Conservation (phyloP, 257 asterid genomes). For the Jaltomata sinuosa region DNA sequence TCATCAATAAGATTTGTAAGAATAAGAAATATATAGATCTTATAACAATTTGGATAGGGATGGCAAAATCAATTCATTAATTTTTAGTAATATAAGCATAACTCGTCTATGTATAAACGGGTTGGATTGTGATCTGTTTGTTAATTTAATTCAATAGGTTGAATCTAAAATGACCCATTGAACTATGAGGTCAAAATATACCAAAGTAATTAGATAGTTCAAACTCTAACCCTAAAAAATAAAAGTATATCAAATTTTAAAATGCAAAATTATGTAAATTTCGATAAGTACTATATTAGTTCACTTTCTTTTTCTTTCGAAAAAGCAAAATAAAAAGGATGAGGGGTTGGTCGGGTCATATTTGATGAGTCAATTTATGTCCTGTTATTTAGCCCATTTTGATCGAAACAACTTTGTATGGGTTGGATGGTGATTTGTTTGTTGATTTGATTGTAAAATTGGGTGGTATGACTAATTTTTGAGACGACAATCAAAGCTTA, state of each 20-base stretch:
- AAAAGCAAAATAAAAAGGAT: not conserved
- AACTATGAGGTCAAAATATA: no score
- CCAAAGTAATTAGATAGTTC: no score
- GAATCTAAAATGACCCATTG: not conserved
- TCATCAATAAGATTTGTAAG: no score
- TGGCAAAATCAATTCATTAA: not conserved
- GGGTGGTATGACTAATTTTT: not conserved
- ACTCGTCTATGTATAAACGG: fast-evolving
- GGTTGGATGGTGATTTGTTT: not conserved
- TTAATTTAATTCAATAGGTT: not conserved
- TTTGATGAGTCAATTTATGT: not conserved
- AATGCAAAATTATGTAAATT: no score
- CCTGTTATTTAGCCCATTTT: not conserved
- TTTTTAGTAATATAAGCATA: not conserved
- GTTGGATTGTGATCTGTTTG: not conserved
- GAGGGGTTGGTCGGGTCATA: not conserved
- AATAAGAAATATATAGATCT: no score
- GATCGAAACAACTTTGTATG: not conserved
- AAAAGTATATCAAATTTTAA: no score
- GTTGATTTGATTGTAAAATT: not conserved
- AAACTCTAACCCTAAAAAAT: not conserved
- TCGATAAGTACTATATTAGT: no score
- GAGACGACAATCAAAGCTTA: not conserved
- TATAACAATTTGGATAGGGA: not conserved
- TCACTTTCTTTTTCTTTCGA: not conserved